phyloP scores from a whole-genome alignment of 805 yeast species.

The Wickerhamiella kurtzmanii region DNA sequence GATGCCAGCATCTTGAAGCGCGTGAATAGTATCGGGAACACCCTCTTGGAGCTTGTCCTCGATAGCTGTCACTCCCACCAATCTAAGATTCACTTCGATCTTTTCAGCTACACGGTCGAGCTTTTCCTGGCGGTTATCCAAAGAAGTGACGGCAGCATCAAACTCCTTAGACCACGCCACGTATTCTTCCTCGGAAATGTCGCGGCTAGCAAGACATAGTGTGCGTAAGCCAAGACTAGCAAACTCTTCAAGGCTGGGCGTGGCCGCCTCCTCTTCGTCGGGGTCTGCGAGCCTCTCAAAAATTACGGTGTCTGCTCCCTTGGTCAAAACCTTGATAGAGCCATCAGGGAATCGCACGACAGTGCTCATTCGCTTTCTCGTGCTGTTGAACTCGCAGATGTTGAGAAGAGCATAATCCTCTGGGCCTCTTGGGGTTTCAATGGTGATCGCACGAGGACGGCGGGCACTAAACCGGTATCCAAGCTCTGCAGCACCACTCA shows the following conservation, averaged over 20 bases:
- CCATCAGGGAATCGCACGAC: conserved; percentile 93
- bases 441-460: conserved; percentile 66
- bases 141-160: conserved; percentile 61
- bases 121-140: conserved; percentile 48
- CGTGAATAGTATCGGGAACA: conserved; percentile 90
- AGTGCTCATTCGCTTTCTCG: conserved; percentile 96
- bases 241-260: conserved; percentile 84
- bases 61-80: conserved; percentile 90
- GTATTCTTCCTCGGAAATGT: conserved; percentile 68
- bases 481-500: conserved; percentile 83
- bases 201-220: conserved; percentile 77
- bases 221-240: conserved; percentile 95
- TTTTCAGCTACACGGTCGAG: conserved; percentile 61
- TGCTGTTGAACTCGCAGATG: conserved; percentile 92
- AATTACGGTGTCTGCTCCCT: conserved; percentile 97
- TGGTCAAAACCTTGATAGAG: conserved; percentile 69
- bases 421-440: conserved; percentile 39
- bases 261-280: conserved; percentile 55
- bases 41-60: conserved; percentile 95
- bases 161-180: conserved; percentile 49
- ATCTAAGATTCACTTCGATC: conserved; percentile 53
- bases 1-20: conserved; percentile 82
- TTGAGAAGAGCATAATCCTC: conserved; percentile 67
- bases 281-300: conserved; percentile 50
- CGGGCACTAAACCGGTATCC: conserved; percentile 80